These are phyloP conservation scores for Cucumis sativus DNA, from an alignment of 306 rosid species.

Conservation along the genomic window DNA sequence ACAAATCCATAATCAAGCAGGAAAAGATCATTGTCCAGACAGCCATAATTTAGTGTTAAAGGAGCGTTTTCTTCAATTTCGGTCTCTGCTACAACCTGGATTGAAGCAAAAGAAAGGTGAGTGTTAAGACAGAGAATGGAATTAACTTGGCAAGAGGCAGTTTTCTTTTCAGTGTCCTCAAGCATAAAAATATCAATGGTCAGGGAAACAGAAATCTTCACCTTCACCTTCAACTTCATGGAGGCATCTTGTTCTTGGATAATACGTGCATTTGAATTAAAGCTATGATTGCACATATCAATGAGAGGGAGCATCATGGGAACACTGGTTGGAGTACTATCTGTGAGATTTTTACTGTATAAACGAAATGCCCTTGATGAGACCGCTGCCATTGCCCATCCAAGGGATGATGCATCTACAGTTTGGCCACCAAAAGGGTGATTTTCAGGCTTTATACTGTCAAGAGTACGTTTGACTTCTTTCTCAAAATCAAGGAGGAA, in stretches of 20 bases:
- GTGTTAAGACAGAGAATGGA: background rate
- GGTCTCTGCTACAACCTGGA: slow-evolving; percentile 82
- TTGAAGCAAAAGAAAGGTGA: slow-evolving; percentile 1
- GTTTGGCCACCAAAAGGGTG: slow-evolving; percentile 80
- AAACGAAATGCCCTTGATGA: slow-evolving; percentile 84
- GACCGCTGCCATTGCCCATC: slow-evolving; percentile 99
- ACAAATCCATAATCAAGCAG: slow-evolving; percentile 89
- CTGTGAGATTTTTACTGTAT: slow-evolving; percentile 42
- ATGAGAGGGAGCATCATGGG: slow-evolving; percentile 98
- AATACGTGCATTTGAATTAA: slow-evolving; percentile 60
- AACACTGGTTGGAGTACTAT: slow-evolving; percentile 27
- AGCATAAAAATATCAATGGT: background rate
- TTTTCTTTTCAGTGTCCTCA: background rate
- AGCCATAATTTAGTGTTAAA: slow-evolving; percentile 63
- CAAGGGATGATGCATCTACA: slow-evolving; percentile 83
- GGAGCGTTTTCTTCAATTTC: slow-evolving; percentile 46
- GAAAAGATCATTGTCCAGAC: slow-evolving; percentile 69
- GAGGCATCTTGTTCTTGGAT: slow-evolving; percentile 62
- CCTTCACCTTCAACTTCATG: slow-evolving; percentile 61
- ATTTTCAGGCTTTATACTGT: slow-evolving; percentile 29
- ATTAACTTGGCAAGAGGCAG: slow-evolving; percentile 4
- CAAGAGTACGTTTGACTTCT: slow-evolving; percentile 44
- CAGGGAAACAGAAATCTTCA: slow-evolving; percentile 5
- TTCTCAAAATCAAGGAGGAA: slow-evolving; percentile 86
- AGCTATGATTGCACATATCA: slow-evolving; percentile 98